A percentile compares a stretch with the other conserved stretches of the same genome.
Evolutionary conservation across 2,329 filamentous ascomycete species (phyloP).

Genomic region (Dendryphion nanum): DNA sequence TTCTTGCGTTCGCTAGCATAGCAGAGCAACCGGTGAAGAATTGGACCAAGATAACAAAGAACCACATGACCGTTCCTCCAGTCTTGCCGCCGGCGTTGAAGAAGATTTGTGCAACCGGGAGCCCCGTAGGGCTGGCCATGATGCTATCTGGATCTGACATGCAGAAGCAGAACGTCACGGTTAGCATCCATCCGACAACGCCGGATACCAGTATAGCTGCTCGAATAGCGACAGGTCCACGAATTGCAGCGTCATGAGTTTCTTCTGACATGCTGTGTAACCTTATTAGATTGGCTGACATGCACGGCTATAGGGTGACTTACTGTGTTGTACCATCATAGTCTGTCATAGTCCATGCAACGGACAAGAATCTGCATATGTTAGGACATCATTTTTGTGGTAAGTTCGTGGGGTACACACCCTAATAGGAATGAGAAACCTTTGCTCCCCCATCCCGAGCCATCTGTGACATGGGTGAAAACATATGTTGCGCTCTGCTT

Average conservation of each 20-base stretch:
- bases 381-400: slow-evolving; percentile 12
- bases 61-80: slow-evolving; percentile 61
- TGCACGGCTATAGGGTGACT: slow-evolving; percentile 22
- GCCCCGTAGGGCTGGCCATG: slow-evolving; percentile 56
- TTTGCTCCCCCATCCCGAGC: slow-evolving; percentile 62
- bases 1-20: slow-evolving; percentile 62
- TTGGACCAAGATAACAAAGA: slow-evolving; percentile 62
- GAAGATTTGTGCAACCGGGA: slow-evolving; percentile 59
- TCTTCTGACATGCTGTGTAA: slow-evolving; percentile 61
- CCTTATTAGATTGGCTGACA: slow-evolving; percentile 21
- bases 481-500: slow-evolving; percentile 60
- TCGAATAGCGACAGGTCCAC: slow-evolving; percentile 60
- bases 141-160: slow-evolving; percentile 58
- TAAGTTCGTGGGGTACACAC: slow-evolving; percentile 32
- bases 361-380: slow-evolving; percentile 49
- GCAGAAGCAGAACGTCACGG: slow-evolving; percentile 63
- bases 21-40: slow-evolving; percentile 65
- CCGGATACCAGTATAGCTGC: slow-evolving; percentile 61
- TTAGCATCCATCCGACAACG: slow-evolving; percentile 60
- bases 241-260: slow-evolving; percentile 61
- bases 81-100: slow-evolving; percentile 58
- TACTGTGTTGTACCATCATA: slow-evolving; percentile 66
- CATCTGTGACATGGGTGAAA: slow-evolving; percentile 60
- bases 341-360: slow-evolving; percentile 67
- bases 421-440: slow-evolving; percentile 63